These are phyloP conservation scores for Leucosporidium yakuticum DNA, from an alignment of 768 basidiomycete species.

Conservation along the genomic window DNA sequence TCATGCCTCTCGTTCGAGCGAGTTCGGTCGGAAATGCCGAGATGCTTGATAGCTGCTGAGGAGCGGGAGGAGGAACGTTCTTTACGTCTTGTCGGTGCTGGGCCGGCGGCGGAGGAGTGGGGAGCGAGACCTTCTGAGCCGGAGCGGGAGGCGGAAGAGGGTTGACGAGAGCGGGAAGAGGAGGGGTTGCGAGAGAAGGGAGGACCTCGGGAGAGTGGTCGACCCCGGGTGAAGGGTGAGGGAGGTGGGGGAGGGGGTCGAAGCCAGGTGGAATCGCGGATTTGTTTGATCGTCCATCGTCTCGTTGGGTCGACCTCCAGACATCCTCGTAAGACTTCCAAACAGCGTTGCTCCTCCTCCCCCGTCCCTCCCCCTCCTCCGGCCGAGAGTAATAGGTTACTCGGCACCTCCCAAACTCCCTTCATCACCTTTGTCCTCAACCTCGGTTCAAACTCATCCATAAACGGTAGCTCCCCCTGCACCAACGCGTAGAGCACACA, in stretches of 20 bases:
- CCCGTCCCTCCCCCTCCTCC: not conserved
- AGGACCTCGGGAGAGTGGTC: too few relatives aligned
- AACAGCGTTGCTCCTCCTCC: conserved; percentile 8
- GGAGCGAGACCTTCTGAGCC: not conserved
- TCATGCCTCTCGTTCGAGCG: not conserved
- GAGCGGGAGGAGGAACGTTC: not conserved
- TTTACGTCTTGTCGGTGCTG: not conserved
- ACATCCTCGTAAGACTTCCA: conserved; percentile 68
- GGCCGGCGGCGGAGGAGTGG: not conserved
- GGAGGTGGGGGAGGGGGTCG: not conserved
- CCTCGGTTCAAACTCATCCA: conserved; percentile 82
- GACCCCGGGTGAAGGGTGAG: too few relatives aligned
- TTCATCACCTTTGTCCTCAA: conserved; percentile 85
- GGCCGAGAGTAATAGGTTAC: not conserved
- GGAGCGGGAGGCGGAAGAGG: too few relatives aligned
- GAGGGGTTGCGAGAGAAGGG: too few relatives aligned
- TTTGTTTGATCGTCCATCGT: conserved; percentile 74
- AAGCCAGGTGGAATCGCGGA: conserved; percentile 56
- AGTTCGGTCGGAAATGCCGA: not conserved
- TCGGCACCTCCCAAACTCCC: conserved; percentile 53
- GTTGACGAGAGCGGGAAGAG: too few relatives aligned
- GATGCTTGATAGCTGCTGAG: not conserved
- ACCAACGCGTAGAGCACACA: conserved; percentile 80
- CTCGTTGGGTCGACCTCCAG: conserved; percentile 57
- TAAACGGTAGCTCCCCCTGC: conserved; percentile 77